Percentiles rank a stretch among this genome's conserved stretches.
phyloP scores from a whole-genome alignment of 164 flowering plant genomes.

The Nymphaea thermarum region DNA sequence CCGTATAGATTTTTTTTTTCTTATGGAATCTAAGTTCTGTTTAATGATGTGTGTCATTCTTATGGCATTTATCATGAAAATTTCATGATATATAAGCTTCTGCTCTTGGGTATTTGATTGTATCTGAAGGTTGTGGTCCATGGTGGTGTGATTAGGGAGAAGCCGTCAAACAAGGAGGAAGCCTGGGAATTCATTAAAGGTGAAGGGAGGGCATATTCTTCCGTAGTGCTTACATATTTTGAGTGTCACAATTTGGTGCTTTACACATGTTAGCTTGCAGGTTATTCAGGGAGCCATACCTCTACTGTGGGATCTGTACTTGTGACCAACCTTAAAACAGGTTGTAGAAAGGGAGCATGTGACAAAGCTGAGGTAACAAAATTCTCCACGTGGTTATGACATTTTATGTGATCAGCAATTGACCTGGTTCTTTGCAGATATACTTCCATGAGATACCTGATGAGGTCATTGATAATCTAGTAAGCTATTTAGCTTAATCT shows the following conservation, averaged over 20 bases:
- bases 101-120: constrained; percentile 6
- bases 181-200: constrained; percentile 75
- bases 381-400: neutral
- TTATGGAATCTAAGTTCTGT: too few relatives aligned
- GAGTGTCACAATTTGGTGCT: neutral
- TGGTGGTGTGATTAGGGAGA: constrained; percentile 80
- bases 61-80: too few relatives aligned
- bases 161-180: constrained; percentile 80
- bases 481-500: constrained; percentile 11
- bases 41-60: too few relatives aligned
- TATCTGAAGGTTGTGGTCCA: constrained; percentile 87
- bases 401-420: neutral
- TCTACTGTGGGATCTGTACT: constrained; percentile 76
- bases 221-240: neutral
- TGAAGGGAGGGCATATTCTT: constrained; percentile 40
- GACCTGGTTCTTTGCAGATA: constrained; percentile 38
- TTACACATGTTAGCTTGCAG: constrained; percentile 21
- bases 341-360: constrained; percentile 57
- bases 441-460: constrained; percentile 83
- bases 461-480: constrained; percentile 69
- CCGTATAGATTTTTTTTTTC: too few relatives aligned
- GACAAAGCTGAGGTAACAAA: constrained; percentile 79
- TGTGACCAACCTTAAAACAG: constrained; percentile 70
- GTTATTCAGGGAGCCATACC: constrained; percentile 67
- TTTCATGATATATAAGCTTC: too few relatives aligned